Evolutionary conservation across 257 asterid species (phyloP), one percentile per base, ranked within the genome.

Genomic region (Nicotiana otophora): DNA sequence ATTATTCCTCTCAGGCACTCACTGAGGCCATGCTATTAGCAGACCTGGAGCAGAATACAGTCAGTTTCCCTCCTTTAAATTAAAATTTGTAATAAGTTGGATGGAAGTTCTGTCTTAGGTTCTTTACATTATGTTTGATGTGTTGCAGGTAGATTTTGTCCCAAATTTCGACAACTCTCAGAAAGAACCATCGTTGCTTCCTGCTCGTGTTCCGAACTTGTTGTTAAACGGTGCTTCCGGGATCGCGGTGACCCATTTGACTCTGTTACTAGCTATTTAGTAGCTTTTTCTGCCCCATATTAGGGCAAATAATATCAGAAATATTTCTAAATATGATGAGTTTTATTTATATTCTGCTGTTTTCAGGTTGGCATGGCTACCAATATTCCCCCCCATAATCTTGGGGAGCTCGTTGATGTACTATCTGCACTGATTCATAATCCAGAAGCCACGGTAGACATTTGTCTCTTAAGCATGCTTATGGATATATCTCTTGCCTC

Each of bases 301-400:
- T 58, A 48, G 30, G 39, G 51, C 77, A 23, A 7, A 36, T 42
- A 20, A 39, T 64, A 26, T 81, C 64, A 51, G 80, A 7, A 51
- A n/a, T 30, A 15, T 28, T 63, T 16, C 33, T 28, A 8, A 16
- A 62, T 80, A 46, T 65, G n/a, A 65, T 26, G 42, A 69, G 48
- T 64, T 81, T 10, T 81, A 30, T 80, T 77, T 28, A 68, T 68
- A 61, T 23, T 70, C 72, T 65, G 74, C 48, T 69, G 77, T 84
- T 83, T 85, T 82, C 91, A 96, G 99, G 99, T 96, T 63, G 98
- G 99, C 72, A 96, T 96, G 99, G 99, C 99, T 17, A 96, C 99
- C 85, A 96, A 94, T 89, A 93, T 94, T 82, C 99, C 99, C 60
- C 99, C 99, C 20, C 99, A 96, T 86, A 96, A 94, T 91, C 98